Base-by-base conservation (phyloP, 306 rosid genomes). In the Pterocarpus macrocarpus region DNA sequence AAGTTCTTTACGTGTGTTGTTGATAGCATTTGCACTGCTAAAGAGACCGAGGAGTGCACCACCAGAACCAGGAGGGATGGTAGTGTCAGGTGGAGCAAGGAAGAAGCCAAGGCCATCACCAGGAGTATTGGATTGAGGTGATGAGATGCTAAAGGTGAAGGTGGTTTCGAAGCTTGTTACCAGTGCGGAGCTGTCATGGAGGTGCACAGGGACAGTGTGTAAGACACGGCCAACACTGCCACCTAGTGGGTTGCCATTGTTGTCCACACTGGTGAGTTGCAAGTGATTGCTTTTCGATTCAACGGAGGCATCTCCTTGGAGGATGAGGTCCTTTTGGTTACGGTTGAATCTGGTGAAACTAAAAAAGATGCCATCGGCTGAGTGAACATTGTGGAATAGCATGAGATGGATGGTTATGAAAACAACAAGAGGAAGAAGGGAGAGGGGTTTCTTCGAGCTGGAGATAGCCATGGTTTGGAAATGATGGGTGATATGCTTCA, bases 41-140 rank as follows among this genome's bases (percentile, higher is more conserved):
- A 76, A 82, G 5, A 82, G 39, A 14, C 78, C 86, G 10, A 82
- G 78, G 41, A 5, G 16, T 1, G 74, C 74, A 2, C 79, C 86
- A 5, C 5, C 4, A 0, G 82, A 77, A 6, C 64, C 32, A 0
- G 30, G 6, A 1, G 75, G 86, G n/a, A 62, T 63, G 0, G 32
- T 10, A 8, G 76, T 45, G 1, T 43, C 69, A 8, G 33, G 17
- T 7, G 82, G 73, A 1, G 82, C 81, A 12, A 82, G n/a, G 63
- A 77, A 82, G 74, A 82, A 77, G 13, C 82, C 47, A 9, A 77
- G 34, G 16, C 82, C 86, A 17, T 56, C 62, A 5, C 30, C 61
- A 1, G 8, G 8, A 16, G 14, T 4, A 47, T 77, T 16, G 28
- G 28, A 5, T 3, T 38, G 55, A 2, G 28, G 11, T 9, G 11